These are phyloP conservation scores for Malus hybrid DNA, from an alignment of 331 rosid species.

Conservation along the genomic window DNA sequence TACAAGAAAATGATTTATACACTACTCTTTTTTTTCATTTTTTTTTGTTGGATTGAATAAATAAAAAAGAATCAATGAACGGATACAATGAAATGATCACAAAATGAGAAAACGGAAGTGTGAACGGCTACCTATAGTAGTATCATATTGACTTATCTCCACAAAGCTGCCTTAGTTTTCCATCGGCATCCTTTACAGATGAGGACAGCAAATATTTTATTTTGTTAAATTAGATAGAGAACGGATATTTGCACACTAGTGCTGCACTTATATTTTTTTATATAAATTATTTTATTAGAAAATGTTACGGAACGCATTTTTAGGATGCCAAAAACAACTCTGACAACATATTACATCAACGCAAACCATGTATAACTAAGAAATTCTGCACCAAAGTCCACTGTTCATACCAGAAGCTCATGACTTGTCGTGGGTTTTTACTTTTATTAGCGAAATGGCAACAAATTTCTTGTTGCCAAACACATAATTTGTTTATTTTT, in stretches of 20 bases:
- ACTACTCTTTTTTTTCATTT: too few relatives aligned
- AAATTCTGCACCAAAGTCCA: background rate
- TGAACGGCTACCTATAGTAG: background rate
- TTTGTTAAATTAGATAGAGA: background rate
- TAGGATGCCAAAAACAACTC: background rate
- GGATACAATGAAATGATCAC: too few relatives aligned
- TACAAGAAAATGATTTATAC: too few relatives aligned
- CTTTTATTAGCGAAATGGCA: background rate
- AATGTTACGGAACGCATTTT: too few relatives aligned
- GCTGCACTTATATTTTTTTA: background rate
- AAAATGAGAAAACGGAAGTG: background rate
- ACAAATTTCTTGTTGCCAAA: background rate
- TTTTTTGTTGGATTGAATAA: too few relatives aligned
- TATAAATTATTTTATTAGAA: too few relatives aligned
- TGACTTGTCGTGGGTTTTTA: background rate
- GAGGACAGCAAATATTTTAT: background rate
- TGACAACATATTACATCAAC: background rate
- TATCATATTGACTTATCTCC: too few relatives aligned
- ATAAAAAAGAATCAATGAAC: too few relatives aligned
- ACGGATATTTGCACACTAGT: background rate
- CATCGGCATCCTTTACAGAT: background rate
- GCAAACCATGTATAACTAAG: background rate
- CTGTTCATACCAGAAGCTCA: background rate
- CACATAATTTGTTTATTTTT: background rate
- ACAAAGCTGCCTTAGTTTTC: background rate